phyloP scores from a whole-genome alignment of 148 eudicot genomes.

The Euryodendron excelsum region DNA sequence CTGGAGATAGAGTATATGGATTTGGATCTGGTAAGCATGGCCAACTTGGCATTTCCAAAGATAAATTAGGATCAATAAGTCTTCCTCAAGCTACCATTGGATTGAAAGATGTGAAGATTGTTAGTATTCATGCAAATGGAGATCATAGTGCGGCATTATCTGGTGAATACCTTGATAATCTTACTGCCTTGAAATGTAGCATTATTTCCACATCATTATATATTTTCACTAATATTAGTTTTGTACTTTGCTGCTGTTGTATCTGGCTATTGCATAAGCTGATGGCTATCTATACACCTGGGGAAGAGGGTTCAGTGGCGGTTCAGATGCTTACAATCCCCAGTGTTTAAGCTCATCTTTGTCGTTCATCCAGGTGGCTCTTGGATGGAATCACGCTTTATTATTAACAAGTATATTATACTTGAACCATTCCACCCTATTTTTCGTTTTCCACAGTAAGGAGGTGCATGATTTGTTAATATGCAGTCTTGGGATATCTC shows the following conservation, averaged over 20 bases:
- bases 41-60: constrained; percentile 71
- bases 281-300: constrained; percentile 68
- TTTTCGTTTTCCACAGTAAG: background rate
- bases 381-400: constrained; percentile 93
- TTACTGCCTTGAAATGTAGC: background rate
- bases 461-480: constrained; percentile 12
- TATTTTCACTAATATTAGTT: background rate
- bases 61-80: constrained; percentile 45
- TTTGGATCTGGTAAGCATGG: constrained; percentile 93
- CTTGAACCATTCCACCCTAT: background rate
- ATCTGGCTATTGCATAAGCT: constrained; percentile 32
- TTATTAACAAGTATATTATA: constrained; percentile 52
- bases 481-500: constrained; percentile 11
- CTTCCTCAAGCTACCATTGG: constrained; percentile 58
- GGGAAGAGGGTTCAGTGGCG: constrained; percentile 75
- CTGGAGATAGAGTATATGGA: constrained; percentile 54
- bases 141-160: constrained; percentile 90
- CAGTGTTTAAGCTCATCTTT: constrained; percentile 28
- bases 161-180: constrained; percentile 36
- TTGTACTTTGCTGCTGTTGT: background rate
- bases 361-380: constrained; percentile 59
- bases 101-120: constrained; percentile 40
- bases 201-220: background rate
- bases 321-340: constrained; percentile 49
- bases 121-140: constrained; percentile 69